Evolutionary conservation across 2,329 filamentous ascomycete genomes (phyloP).

Genomic region (Plectosphaerella sp.): DNA sequence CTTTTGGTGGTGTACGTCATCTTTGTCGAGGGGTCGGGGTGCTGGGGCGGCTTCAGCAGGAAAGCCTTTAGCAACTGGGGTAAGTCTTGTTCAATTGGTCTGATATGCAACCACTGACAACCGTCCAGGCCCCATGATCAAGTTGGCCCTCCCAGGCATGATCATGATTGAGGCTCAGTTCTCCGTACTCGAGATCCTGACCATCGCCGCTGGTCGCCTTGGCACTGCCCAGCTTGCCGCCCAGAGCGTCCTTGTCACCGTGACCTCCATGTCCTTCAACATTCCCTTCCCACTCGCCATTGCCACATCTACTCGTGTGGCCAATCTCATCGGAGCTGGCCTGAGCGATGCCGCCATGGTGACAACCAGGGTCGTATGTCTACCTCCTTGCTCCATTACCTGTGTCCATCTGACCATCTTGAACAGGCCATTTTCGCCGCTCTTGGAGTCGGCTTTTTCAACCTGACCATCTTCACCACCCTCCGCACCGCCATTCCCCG

Average conservation of each 20-base stretch:
- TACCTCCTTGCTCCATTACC: too few relatives aligned
- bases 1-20: constrained; percentile 75
- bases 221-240: constrained; percentile 78
- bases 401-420: constrained; percentile 14
- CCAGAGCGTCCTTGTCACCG: constrained; percentile 77
- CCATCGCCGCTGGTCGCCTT: constrained; percentile 73
- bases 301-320: constrained; percentile 80
- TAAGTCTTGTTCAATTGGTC: constrained; percentile 18
- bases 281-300: constrained; percentile 90
- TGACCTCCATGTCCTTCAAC: constrained; percentile 79
- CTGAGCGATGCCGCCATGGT: constrained; percentile 76
- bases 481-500: constrained; percentile 72
- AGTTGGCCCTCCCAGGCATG: constrained; percentile 81
- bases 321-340: constrained; percentile 86
- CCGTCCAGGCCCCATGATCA: constrained; percentile 60
- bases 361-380: constrained; percentile 60
- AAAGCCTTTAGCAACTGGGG: constrained; percentile 73
- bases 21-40: constrained; percentile 69
- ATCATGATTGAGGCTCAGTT: constrained; percentile 94
- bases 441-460: constrained; percentile 70
- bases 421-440: constrained; percentile 63
- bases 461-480: constrained; percentile 63
- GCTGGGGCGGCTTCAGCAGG: constrained; percentile 77
- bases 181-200: constrained; percentile 87
- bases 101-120: too few relatives aligned